Percentiles rank a stretch among this genome's conserved stretches.
These are phyloP conservation scores for Ogataea hybrid DNA, from an alignment of 1,139 yeast genomes.

Conservation along the genomic window DNA sequence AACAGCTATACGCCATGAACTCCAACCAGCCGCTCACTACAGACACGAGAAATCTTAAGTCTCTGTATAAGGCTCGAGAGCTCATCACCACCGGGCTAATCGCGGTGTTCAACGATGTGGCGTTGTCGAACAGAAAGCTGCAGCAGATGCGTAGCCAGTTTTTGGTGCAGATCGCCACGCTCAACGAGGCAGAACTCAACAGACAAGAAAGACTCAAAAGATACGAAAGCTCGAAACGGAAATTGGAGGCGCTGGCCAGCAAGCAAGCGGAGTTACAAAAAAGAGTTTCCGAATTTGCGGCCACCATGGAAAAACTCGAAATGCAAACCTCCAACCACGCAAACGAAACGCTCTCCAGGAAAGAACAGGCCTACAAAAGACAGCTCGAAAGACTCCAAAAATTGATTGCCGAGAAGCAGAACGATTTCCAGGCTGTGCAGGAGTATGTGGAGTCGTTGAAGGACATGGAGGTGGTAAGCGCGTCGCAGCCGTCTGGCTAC, in stretches of 20 bases:
- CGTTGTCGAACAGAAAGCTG: slow-evolving; percentile 20
- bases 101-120: slow-evolving; percentile 19
- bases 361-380: slow-evolving; percentile 23
- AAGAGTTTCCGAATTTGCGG: slow-evolving; percentile 14
- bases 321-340: slow-evolving; percentile 10
- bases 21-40: slow-evolving; percentile 14
- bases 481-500: slow-evolving; percentile 7
- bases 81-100: slow-evolving; percentile 17
- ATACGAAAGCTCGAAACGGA: slow-evolving; percentile 2
- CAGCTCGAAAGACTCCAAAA: slow-evolving; percentile 25
- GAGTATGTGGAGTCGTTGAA: slow-evolving; percentile 15
- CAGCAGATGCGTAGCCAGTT: slow-evolving; percentile 23
- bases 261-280: slow-evolving; percentile 21
- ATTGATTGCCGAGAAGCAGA: slow-evolving; percentile 19
- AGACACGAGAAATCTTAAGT: slow-evolving; percentile 15
- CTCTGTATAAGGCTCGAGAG: slow-evolving; percentile 19
- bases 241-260: slow-evolving; percentile 8
- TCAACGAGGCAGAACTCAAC: slow-evolving; percentile 16
- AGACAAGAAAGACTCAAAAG: not conserved
- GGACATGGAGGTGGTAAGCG: slow-evolving; percentile 15
- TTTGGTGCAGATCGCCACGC: slow-evolving; percentile 25
- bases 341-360: slow-evolving; percentile 24
- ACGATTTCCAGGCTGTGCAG: slow-evolving; percentile 15
- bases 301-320: slow-evolving; percentile 13
- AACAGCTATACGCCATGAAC: slow-evolving; percentile 10